phyloP scores from a whole-genome alignment of 768 basidiomycete genomes.

The Pseudohyphozyma bogoriensis region DNA sequence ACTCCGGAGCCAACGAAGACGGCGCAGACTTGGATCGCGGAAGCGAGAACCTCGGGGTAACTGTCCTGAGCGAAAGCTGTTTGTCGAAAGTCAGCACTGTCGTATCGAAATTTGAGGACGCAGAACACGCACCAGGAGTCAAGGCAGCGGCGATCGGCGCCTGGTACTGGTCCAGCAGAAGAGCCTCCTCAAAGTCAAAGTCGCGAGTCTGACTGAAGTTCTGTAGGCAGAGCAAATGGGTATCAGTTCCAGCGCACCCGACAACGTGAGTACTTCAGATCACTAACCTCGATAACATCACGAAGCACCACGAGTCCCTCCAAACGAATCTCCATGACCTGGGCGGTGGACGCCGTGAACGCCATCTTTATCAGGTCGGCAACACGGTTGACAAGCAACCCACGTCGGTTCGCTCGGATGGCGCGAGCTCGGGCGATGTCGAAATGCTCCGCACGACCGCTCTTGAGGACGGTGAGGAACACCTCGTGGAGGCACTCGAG shows the following conservation, averaged over 20 bases:
- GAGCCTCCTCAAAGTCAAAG: constrained; percentile 79
- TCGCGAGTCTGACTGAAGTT: constrained; percentile 78
- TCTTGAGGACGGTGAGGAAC: constrained; percentile 60
- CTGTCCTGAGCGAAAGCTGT: constrained; percentile 88
- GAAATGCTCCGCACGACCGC: constrained; percentile 71
- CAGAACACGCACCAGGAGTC: constrained; percentile 51
- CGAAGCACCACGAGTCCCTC: constrained; percentile 79
- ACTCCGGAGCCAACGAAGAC: constrained; percentile 91
- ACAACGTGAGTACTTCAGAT: no score
- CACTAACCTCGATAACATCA: constrained; percentile 80
- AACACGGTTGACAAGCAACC: constrained; percentile 70
- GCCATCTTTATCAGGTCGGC: constrained; percentile 95
- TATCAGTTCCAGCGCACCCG: not conserved
- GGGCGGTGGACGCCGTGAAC: constrained; percentile 91
- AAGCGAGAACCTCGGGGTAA: constrained; percentile 85
- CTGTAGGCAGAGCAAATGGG: constrained; percentile 47
- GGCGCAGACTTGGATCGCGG: constrained; percentile 86
- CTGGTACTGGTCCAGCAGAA: constrained; percentile 92
- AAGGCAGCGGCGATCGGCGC: constrained; percentile 95
- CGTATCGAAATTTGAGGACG: no score
- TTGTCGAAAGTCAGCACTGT: no score
- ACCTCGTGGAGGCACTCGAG: constrained; percentile 84
- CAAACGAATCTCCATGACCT: constrained; percentile 87
- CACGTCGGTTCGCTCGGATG: constrained; percentile 38
- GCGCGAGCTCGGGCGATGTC: constrained; percentile 56